Evolutionary conservation across 208 protist species (phyloP).

Genomic region (Wallacemonas sp.): DNA sequence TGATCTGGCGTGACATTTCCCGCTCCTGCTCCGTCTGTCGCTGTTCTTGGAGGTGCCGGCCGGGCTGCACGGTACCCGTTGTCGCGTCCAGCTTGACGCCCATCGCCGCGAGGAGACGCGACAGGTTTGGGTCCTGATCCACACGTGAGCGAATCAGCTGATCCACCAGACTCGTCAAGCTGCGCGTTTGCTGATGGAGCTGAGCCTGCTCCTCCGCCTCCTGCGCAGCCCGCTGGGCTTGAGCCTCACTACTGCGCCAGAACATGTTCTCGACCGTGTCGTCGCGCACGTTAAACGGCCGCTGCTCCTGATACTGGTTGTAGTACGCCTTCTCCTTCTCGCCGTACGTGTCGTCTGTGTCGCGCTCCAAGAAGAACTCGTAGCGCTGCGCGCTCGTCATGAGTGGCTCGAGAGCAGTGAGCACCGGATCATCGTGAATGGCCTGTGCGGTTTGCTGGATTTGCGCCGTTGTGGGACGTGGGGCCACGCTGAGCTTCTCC

Average conservation of each 20-base stretch:
- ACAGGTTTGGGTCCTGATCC: constrained; percentile 39
- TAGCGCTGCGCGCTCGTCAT: constrained; percentile 65
- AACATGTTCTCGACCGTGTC: constrained; percentile 15
- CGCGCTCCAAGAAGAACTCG: constrained; percentile 62
- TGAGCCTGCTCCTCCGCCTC: constrained; percentile 22
- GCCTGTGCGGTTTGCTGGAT: constrained; percentile 15
- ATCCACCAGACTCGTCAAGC: constrained; percentile 59
- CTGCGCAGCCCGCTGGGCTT: constrained; percentile 12
- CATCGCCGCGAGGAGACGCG: constrained; percentile 59
- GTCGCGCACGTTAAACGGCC: constrained; percentile 27
- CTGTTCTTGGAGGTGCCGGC: neutral
- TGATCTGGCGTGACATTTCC: too few relatives aligned
- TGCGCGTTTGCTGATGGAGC: constrained; percentile 36
- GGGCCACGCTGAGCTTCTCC: constrained; percentile 22
- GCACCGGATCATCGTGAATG: constrained; percentile 31
- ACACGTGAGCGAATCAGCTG: constrained; percentile 50
- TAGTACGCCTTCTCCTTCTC: constrained; percentile 63
- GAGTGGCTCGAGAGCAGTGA: constrained; percentile 3
- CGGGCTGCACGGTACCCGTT: constrained; percentile 29
- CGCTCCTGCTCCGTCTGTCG: too few relatives aligned
- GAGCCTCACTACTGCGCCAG: neutral
- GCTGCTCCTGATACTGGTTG: constrained; percentile 38
- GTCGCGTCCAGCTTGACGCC: constrained; percentile 44
- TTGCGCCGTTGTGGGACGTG: constrained; percentile 14
- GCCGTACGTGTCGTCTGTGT: constrained; percentile 58